Evolutionary conservation across 169 alveolate genomes (phyloP).

Genomic region (Cryptosporidium ryanae): DNA sequence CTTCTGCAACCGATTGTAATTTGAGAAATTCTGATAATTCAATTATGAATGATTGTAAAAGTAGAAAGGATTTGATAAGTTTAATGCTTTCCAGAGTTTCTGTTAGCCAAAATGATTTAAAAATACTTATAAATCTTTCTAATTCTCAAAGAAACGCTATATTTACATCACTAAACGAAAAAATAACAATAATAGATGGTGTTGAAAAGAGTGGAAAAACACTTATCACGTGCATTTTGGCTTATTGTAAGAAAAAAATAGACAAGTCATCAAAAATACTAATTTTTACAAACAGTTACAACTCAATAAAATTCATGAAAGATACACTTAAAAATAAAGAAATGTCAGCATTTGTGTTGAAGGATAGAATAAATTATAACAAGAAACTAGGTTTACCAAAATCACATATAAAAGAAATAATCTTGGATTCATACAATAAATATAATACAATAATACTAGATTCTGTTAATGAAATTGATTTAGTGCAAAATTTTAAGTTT

Average conservation of each 20-base stretch:
- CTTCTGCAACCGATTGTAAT: no score
- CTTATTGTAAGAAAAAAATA: constrained; percentile 7
- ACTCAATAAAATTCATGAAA: constrained; percentile 24
- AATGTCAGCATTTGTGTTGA: neutral
- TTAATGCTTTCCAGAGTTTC: neutral
- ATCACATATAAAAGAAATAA: neutral
- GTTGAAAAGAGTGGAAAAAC: neutral
- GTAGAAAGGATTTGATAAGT: constrained; percentile 13
- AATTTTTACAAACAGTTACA: neutral
- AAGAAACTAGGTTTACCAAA: neutral
- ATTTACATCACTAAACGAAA: neutral
- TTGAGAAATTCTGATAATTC: no score
- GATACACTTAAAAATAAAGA: neutral
- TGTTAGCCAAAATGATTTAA: neutral
- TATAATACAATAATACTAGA: constrained; percentile 6
- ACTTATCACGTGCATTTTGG: neutral
- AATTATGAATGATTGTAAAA: neutral
- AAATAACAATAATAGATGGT: constrained; percentile 10
- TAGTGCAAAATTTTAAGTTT: neutral
- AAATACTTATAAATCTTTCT: constrained; percentile 8
- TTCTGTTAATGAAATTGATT: neutral
- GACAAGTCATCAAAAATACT: constrained; percentile 11
- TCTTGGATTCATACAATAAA: neutral
- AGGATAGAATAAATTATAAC: no score
- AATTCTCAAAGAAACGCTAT: constrained; percentile 7